Percentiles rank a stretch among this genome's conserved stretches.
These are phyloP conservation scores for Biscogniauxia mediterranea DNA, from an alignment of 2,329 filamentous ascomycete genomes.

Conservation along the genomic window DNA sequence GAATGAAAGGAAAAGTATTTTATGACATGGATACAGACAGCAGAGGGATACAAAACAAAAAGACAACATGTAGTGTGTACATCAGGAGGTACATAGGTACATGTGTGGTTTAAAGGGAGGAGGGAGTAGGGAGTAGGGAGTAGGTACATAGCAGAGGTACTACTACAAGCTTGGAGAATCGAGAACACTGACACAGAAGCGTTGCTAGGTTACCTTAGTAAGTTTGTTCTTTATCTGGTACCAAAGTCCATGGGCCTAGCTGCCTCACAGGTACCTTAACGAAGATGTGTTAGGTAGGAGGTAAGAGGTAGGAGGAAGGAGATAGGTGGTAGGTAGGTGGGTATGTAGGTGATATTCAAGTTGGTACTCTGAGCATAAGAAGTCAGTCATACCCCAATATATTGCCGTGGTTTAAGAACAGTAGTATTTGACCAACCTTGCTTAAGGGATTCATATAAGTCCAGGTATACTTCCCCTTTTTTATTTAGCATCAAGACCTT, in stretches of 20 bases:
- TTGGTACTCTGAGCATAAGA: not conserved
- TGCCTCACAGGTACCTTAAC: not conserved
- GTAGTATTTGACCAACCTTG: not conserved
- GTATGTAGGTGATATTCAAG: too few relatives aligned
- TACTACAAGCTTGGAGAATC: not conserved
- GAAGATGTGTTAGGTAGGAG: not conserved
- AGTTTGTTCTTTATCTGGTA: not conserved
- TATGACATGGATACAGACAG: not conserved
- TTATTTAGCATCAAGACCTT: too few relatives aligned
- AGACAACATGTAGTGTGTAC: too few relatives aligned
- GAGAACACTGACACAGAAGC: not conserved
- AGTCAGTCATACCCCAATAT: too few relatives aligned
- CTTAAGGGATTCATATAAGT: not conserved
- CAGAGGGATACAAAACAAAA: not conserved
- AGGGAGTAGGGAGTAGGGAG: not conserved
- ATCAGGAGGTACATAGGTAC: too few relatives aligned
- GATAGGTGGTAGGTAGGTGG: too few relatives aligned
- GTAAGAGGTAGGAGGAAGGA: too few relatives aligned
- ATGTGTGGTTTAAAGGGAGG: not conserved
- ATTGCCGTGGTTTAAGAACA: not conserved
- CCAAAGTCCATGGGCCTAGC: not conserved
- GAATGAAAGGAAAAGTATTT: not conserved
- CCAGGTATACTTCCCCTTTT: too few relatives aligned
- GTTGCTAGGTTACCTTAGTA: not conserved
- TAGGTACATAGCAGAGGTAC: not conserved